These are phyloP conservation scores for Diplodia scrobiculata DNA, from an alignment of 2,329 filamentous ascomycete genomes.

Conservation along the genomic window DNA sequence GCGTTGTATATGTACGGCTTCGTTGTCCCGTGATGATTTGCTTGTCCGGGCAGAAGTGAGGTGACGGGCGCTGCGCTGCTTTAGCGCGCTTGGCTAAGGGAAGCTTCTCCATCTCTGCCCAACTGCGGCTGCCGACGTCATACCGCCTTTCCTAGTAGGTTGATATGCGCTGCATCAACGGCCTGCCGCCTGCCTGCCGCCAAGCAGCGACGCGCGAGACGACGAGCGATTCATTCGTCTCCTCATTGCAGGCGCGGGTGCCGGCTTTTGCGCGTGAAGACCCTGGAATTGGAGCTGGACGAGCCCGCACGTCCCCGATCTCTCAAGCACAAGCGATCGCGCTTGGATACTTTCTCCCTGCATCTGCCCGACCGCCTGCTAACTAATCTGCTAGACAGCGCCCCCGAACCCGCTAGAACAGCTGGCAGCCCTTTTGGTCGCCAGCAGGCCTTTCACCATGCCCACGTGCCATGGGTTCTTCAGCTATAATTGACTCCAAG, in stretches of 20 bases:
- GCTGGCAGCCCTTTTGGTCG: background rate
- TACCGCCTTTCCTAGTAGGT: constrained; percentile 21
- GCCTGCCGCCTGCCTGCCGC: background rate
- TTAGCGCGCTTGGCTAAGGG: constrained; percentile 23
- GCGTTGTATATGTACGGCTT: constrained; percentile 41
- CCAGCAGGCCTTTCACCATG: background rate
- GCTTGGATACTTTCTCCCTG: constrained; percentile 16
- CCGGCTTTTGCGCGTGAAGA: background rate
- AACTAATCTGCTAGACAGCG: background rate
- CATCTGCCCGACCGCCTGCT: background rate
- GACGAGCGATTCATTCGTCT: background rate
- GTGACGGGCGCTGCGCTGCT: constrained; percentile 15
- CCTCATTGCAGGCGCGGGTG: background rate
- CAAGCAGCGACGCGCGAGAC: background rate
- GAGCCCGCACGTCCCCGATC: background rate
- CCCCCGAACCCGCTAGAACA: constrained; percentile 12
- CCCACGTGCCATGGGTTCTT: constrained; percentile 8
- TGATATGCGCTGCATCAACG: constrained; percentile 17
- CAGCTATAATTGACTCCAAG: background rate
- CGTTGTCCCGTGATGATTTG: constrained; percentile 43
- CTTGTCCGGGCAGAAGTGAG: background rate
- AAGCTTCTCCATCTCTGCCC: constrained; percentile 11
- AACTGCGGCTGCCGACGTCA: constrained; percentile 7
- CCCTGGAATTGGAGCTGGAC: background rate
- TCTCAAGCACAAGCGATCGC: constrained; percentile 16